Evolutionary conservation across 371 early-diverging fungal genomes (phyloP), one percentile per base, ranked within the genome.

Genomic region (Syncephalastrum racemosum): DNA sequence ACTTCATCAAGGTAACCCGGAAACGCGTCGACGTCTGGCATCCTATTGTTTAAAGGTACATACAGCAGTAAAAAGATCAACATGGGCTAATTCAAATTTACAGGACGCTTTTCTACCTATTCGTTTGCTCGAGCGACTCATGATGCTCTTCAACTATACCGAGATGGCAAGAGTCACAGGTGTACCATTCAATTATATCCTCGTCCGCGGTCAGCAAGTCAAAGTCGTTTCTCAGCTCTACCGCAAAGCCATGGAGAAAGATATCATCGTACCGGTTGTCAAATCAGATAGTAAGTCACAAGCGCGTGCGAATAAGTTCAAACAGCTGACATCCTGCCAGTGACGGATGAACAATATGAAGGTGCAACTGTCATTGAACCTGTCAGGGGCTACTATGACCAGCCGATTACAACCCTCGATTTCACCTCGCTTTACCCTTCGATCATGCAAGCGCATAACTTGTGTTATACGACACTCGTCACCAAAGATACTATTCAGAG

Each of bases 281-380:
- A 89, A 89, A 59, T 75, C 83, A 1, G 91, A 94, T 67, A 84
- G 87, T 81, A 50, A 47, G 47, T n/a, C 27, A 43, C 16, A 22
- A 20, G 13, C 10, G 19, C 31, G 20, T n/a, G 4, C 50, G 46
- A 15, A 41, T 40, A 44, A n/a, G 16, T 24, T 46, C 19, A 47
- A 23, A 8, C 20, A 36, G 14, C 24, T 36, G 10, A 45, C 20
- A 43, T 45, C 6, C 25, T 31, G 13, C 19, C 66, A 82, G 90
- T 88, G 4, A 71, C 75, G 15, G 95, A 96, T n/a, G 91, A 91
- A 48, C 88, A 88, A 51, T 99, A 95, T 67, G 98, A 98, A 75
- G 99, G 99, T 43, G 99, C 99, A 13, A 97, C 93, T 12, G 99
- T 99, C 40, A 97, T 99, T 75, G 99, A 99, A 47, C 99, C 99